Evolutionary conservation across 441 rosid species (phyloP).

Genomic region (Viola pubescens): DNA sequence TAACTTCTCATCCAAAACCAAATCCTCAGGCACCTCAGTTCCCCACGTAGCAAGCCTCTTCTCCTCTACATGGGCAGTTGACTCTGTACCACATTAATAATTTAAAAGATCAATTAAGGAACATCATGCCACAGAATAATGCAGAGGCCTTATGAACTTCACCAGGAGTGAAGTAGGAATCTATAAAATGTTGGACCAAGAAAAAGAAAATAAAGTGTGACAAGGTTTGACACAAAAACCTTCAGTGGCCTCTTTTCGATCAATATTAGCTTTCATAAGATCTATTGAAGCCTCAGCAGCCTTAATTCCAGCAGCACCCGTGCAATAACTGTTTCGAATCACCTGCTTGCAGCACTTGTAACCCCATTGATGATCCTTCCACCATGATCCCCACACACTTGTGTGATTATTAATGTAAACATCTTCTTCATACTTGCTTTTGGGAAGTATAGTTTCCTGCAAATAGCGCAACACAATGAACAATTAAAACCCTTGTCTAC

Average conservation of each 20-base stretch:
- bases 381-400: slow-evolving; percentile 64
- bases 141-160: too few species aligned
- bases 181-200: too few species aligned
- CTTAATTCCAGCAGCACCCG: slow-evolving; percentile 58
- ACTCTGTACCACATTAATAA: slow-evolving; percentile 26
- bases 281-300: slow-evolving; percentile 58
- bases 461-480: slow-evolving; percentile 1
- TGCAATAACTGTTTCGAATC: slow-evolving; percentile 57
- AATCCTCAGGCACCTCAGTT: slow-evolving; percentile 58
- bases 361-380: slow-evolving; percentile 66
- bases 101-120: too few species aligned
- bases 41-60: slow-evolving; percentile 76
- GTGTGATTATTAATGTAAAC: slow-evolving; percentile 49
- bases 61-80: slow-evolving; percentile 40
- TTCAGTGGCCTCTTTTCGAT: slow-evolving; percentile 43
- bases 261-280: slow-evolving; percentile 54
- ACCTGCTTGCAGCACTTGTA: slow-evolving; percentile 56
- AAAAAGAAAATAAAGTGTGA: neutral
- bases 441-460: slow-evolving; percentile 49
- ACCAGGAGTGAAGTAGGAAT: too few species aligned
- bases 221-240: slow-evolving; percentile 20
- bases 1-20: slow-evolving; percentile 57
- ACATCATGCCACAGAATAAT: too few species aligned
- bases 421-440: slow-evolving; percentile 60
- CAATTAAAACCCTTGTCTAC: slow-evolving; percentile 6